A percentile compares a stretch with the other conserved stretches of the same genome.
Conservation (phyloP, 2,329 filamentous ascomycete genomes). For the Penicillium sp. region DNA sequence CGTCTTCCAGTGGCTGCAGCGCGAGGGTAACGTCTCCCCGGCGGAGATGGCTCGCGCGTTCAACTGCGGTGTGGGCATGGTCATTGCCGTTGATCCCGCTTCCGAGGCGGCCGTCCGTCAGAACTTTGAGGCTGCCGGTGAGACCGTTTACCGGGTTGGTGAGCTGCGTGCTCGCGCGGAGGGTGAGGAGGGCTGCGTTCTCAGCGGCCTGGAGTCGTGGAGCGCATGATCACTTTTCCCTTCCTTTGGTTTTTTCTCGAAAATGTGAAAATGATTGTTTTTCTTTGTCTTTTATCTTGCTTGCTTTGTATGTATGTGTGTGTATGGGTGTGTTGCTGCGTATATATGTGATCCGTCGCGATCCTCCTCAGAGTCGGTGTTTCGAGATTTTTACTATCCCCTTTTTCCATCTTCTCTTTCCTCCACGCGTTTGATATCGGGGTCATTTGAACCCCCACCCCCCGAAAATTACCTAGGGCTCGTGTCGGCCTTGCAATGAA, state of each 20-base stretch:
- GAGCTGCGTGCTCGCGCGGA: constrained; percentile 55
- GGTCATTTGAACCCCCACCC: no score
- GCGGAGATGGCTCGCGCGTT: constrained; percentile 86
- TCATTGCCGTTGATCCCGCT: constrained; percentile 62
- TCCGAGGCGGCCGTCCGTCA: constrained; percentile 28
- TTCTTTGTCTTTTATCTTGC: neutral
- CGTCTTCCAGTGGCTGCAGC: constrained; percentile 84
- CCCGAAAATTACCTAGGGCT: no score
- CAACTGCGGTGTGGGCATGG: constrained; percentile 94
- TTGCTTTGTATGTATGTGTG: neutral
- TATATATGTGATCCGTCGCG: no score
- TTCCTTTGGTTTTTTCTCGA: constrained; percentile 7
- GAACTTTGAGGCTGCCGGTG: constrained; percentile 60
- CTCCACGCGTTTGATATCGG: no score
- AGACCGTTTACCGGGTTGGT: constrained; percentile 73
- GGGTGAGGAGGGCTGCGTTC: constrained; percentile 54
- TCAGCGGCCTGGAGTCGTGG: constrained; percentile 54
- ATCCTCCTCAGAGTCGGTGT: no score
- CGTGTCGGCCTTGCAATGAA: no score
- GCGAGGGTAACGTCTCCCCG: constrained; percentile 60
- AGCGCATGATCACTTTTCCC: constrained; percentile 7
- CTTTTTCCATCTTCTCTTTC: no score
- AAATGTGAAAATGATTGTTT: constrained; percentile 1
- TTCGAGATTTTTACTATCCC: no score
- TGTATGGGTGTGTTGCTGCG: no score